Base-by-base conservation (phyloP, 1,284 basidiomycete species). In the Ustilago lituana region DNA sequence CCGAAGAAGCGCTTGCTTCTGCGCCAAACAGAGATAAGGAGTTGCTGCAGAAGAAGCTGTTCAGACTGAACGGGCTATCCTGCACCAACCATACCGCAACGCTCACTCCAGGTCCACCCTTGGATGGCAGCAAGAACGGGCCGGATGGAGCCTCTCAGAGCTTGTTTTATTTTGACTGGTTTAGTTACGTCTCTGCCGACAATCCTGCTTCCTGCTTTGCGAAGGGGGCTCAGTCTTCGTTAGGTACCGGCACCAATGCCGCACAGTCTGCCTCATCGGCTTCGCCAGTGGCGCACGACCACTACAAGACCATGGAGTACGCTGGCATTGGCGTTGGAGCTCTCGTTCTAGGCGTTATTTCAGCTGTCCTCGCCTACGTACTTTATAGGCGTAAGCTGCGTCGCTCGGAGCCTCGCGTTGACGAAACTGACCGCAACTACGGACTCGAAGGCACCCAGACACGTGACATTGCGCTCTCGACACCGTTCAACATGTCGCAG, bases 71-170 rank as follows among this genome's bases (percentile, higher is more conserved):
- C 4, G 46, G 43, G 0, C 46, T 65, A 5, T 8, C 50, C 7
- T 65, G 62, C 38, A 31, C 44, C 1, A 65, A 65, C 15, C 62
- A 65, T 33, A 58, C 62, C 3, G 56, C 51, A 0, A 65, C 37
- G 3, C 17, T 65, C 14, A 11, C 45, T 26, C 17, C 36, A 0
- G 37, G 5, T n/a, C 14, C 14, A 1, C 22, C 23, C 15, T 38
- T 20, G 5, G 36, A 39, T 6, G 17, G 26, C 4, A 37, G 5
- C 4, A 26, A 40, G 19, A n/a, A n/a, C n/a, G n/a, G n/a, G n/a
- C n/a, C n/a, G n/a, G n/a, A n/a, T n/a, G n/a, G n/a, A n/a, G n/a
- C n/a, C n/a, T n/a, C 29, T n/a, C 11, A 29, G 8, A 7, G 27
- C 12, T 6, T 29, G 27, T 12, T 58, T 20, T 50, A 46, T 31